phyloP scores from a whole-genome alignment of 2,329 filamentous ascomycete genomes.

The Xylaria sp. region DNA sequence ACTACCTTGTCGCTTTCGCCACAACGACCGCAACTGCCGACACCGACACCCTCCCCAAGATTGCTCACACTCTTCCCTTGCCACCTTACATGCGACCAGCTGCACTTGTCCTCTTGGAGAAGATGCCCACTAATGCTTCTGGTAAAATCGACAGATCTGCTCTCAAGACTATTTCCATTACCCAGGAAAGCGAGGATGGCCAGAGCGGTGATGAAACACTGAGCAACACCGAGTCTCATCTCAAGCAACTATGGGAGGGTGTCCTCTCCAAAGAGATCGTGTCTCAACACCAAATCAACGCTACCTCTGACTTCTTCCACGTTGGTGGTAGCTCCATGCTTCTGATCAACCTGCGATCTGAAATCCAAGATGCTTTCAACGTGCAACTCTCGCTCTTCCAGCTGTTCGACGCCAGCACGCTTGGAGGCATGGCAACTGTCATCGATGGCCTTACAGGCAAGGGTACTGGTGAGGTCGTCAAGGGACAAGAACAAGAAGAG shows the following conservation, averaged over 20 bases:
- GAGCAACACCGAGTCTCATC: not conserved
- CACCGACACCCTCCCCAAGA: not conserved
- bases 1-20: conserved; percentile 17
- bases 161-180: conserved; percentile 20
- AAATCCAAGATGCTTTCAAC: conserved; percentile 16
- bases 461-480: not conserved
- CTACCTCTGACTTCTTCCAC: conserved; percentile 31
- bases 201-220: not conserved
- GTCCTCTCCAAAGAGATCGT: conserved; percentile 13
- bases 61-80: conserved; percentile 32
- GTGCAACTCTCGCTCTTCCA: conserved; percentile 13
- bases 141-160: conserved; percentile 44
- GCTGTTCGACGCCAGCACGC: conserved; percentile 25
- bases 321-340: conserved; percentile 34
- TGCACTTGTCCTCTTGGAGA: conserved; percentile 32
- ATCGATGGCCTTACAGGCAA: conserved; percentile 8
- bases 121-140: conserved; percentile 38
- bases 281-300: not conserved
- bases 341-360: conserved; percentile 18
- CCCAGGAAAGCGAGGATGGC: not conserved
- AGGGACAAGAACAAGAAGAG: not conserved
- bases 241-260: not conserved
- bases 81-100: conserved; percentile 46
- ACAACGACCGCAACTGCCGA: not conserved
- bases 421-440: conserved; percentile 26